Base-by-base conservation (phyloP, 352 stramenopile species). In the Pythium apleroticum region DNA sequence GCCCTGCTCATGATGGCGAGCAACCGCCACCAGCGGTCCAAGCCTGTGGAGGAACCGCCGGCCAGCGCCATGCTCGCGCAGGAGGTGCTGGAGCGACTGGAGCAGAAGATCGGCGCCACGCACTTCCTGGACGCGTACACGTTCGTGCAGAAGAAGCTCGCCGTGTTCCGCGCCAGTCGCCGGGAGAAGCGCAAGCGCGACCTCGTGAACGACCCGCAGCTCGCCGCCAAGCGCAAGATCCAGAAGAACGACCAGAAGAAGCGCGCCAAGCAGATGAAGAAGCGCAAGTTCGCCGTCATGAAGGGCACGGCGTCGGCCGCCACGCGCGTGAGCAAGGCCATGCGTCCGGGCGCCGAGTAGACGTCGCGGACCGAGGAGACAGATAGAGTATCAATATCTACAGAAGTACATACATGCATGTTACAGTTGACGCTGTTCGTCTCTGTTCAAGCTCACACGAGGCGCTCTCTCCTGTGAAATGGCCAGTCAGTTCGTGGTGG, bases 171-270 rank as follows among this genome's bases (percentile, higher is more conserved):
- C 19, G 86, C 82, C 15, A 75, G 69, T 30, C 84, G 89, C 45
- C 90, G 90, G 28, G 74, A 90, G 60, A 75, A 95, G 64, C 88
- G 84, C 63, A 91, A 88, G 65, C 84, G 81, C 52, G 86, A 95
- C 57, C 72, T 87, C 10, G 73, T 97, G 46, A 74, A 81, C 11
- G 80, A 97, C 46, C 87, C 88, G 20, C 75, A 91, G 57, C 75
- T 78, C 39, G 85, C 83, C 3, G 86, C 88, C 6, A 74, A 83
- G 64, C 88, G 86, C 43, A 92, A 93, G 62, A 84, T 96, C 48
- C 77, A 90, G 33, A 94, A 95, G 72, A 95, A 96, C 70, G 79
- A 94, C 52, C 72, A 82, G 33, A 97, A 97, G 72, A 81, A 81
- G 48, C 75, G 66, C 35, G 74, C 78, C 22, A 95, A 95, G 76